phyloP scores from a whole-genome alignment of 2,329 filamentous ascomycete genomes.

The Fusarium paranaense region DNA sequence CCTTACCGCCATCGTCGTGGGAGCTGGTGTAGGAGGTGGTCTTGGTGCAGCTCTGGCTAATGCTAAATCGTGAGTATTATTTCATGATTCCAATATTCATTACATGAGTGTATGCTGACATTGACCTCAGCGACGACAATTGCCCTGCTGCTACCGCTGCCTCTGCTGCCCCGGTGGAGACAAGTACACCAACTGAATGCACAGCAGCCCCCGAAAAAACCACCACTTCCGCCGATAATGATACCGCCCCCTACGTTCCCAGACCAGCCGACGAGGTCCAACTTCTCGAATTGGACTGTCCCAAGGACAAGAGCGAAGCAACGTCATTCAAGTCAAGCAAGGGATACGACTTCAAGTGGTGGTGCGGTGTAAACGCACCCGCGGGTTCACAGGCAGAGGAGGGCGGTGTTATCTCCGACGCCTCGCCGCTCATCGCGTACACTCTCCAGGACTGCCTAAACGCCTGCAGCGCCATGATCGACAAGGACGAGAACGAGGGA shows the following conservation, averaged over 20 bases:
- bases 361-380: slow-evolving; percentile 28
- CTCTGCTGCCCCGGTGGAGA: slow-evolving; percentile 1
- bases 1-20: slow-evolving; percentile 28
- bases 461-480: slow-evolving; percentile 20
- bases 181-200: slow-evolving; percentile 13
- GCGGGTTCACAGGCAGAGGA: slow-evolving; percentile 5
- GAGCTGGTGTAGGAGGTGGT: slow-evolving; percentile 31
- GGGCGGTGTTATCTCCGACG: slow-evolving; percentile 18
- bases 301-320: slow-evolving; percentile 5
- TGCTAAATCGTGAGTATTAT: slow-evolving; percentile 19
- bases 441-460: slow-evolving; percentile 28
- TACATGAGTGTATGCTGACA: not conserved
- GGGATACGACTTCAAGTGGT: slow-evolving; percentile 32
- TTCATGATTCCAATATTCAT: not conserved
- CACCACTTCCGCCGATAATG: slow-evolving; percentile 11
- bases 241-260: slow-evolving; percentile 15
- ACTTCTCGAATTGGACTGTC: slow-evolving; percentile 12
- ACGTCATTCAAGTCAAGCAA: slow-evolving; percentile 26
- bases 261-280: slow-evolving; percentile 6
- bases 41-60: slow-evolving; percentile 28
- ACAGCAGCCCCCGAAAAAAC: slow-evolving; percentile 10
- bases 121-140: slow-evolving; percentile 1
- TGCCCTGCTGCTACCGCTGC: not conserved
- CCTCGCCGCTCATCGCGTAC: slow-evolving; percentile 10
- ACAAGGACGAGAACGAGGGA: not conserved